Percentiles rank a stretch among this genome's conserved stretches.
Conservation (phyloP, 352 stramenopile genomes). For the Phytophthora boehmeriae region DNA sequence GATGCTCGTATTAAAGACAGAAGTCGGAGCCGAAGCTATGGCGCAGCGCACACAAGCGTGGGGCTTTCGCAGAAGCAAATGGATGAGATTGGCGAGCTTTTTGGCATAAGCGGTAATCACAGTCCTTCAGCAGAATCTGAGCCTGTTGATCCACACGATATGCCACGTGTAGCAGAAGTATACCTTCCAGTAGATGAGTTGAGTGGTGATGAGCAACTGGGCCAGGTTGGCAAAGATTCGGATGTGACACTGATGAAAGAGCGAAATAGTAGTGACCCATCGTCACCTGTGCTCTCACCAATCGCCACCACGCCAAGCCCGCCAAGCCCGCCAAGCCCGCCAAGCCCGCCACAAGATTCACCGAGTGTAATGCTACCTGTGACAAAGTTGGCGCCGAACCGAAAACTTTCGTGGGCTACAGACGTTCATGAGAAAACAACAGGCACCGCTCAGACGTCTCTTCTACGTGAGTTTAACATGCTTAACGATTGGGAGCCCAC, state of each 20-base stretch:
- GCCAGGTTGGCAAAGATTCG: slow-evolving; percentile 6
- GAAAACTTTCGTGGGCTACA: slow-evolving; percentile 19
- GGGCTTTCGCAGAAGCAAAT: slow-evolving; percentile 54
- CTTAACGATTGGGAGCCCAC: slow-evolving; percentile 42
- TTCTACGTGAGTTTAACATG: slow-evolving; percentile 49
- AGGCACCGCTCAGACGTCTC: slow-evolving; percentile 19
- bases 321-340: too few relatives aligned
- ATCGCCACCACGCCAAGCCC: slow-evolving; percentile 6
- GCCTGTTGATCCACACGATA: slow-evolving; percentile 29
- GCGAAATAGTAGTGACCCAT: slow-evolving; percentile 6
- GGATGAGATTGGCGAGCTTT: slow-evolving; percentile 55
- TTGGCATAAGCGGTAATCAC: slow-evolving; percentile 44
- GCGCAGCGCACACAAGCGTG: slow-evolving; percentile 13
- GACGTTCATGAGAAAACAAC: slow-evolving; percentile 1
- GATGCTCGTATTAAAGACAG: slow-evolving; percentile 28
- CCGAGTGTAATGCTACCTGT: slow-evolving; percentile 7
- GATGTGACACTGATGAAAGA: slow-evolving; percentile 7
- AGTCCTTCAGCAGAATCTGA: slow-evolving; percentile 12
- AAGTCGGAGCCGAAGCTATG: slow-evolving; percentile 32
- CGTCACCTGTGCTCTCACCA: slow-evolving; percentile 38
- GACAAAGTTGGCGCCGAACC: slow-evolving; percentile 13
- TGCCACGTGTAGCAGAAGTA: slow-evolving; percentile 38
- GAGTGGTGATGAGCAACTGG: slow-evolving; percentile 26
- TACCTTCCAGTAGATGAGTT: slow-evolving; percentile 37
- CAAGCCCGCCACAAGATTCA: slow-evolving; percentile 1